A percentile compares a stretch with the other conserved stretches of the same genome.
These are phyloP conservation scores for Magnolia sinica DNA, from an alignment of 164 flowering plant genomes.

Conservation along the genomic window DNA sequence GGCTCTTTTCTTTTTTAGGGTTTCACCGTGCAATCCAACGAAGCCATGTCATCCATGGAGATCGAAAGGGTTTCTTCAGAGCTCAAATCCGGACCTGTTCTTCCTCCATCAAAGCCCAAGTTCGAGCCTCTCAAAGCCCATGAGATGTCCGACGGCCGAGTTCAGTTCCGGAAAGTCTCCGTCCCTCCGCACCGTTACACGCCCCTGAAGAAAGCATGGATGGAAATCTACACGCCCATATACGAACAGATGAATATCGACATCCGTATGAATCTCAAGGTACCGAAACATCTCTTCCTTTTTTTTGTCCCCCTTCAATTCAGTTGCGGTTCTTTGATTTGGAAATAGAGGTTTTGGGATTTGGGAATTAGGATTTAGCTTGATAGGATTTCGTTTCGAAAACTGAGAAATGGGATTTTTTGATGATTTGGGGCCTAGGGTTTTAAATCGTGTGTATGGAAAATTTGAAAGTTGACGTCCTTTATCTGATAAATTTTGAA, in stretches of 20 bases:
- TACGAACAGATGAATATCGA: conserved; percentile 37
- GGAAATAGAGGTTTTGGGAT: background rate
- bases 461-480: no score
- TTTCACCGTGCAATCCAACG: background rate
- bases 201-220: conserved; percentile 39
- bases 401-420: background rate
- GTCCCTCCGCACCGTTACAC: conserved; percentile 35
- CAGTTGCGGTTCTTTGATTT: background rate
- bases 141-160: conserved; percentile 18
- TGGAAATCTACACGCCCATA: conserved; percentile 34
- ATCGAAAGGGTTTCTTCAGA: background rate
- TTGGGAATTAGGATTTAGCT: background rate
- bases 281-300: background rate
- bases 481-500: no score
- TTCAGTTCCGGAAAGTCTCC: conserved; percentile 23
- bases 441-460: no score
- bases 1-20: background rate
- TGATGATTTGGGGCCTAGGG: background rate
- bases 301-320: background rate
- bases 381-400: background rate
- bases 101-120: conserved; percentile 8
- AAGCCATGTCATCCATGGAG: conserved; percentile 6
- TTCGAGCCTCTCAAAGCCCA: conserved; percentile 23
- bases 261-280: conserved; percentile 37
- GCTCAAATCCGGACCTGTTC: background rate